Percentiles rank a stretch among this genome's conserved stretches.
These are phyloP conservation scores for Yamadazyma songkhlaensis DNA, from an alignment of 1,139 yeast genomes.

Conservation along the genomic window DNA sequence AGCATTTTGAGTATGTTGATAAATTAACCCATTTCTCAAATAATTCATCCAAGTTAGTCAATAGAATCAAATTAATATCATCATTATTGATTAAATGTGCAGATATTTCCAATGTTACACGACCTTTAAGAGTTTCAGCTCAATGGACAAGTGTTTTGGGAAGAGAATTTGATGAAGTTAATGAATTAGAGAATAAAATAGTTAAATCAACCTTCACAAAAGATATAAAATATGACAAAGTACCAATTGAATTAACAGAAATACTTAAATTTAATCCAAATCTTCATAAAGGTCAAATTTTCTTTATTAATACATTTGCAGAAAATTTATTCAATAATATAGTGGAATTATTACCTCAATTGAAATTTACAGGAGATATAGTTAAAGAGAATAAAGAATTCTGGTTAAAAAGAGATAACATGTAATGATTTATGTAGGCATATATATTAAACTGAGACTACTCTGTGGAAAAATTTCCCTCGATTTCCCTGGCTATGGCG, in stretches of 20 bases:
- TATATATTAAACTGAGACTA: no score
- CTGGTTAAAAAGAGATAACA: conserved; percentile 28
- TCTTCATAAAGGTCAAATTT: conserved; percentile 75
- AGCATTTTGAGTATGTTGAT: conserved; percentile 73
- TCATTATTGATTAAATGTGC: conserved; percentile 85
- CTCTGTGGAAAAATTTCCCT: no score
- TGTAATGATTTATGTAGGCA: conserved; percentile 2
- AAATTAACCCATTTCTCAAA: conserved; percentile 28
- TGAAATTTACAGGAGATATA: conserved; percentile 50
- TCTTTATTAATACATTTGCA: conserved; percentile 82
- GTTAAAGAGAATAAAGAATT: conserved; percentile 42
- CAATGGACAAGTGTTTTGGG: conserved; percentile 84
- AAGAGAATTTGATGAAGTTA: conserved; percentile 74
- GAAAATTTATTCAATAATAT: conserved; percentile 68
- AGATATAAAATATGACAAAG: conserved; percentile 25
- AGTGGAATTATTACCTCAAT: conserved; percentile 53
- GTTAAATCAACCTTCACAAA: conserved; percentile 5
- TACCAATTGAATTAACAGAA: conserved; percentile 31
- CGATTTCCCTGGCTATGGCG: conserved; percentile 1
- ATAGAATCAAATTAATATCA: conserved; percentile 48
- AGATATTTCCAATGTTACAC: conserved; percentile 86
- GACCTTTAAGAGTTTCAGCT: conserved; percentile 72
- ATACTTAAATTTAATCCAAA: conserved; percentile 44
- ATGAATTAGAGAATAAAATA: conserved; percentile 47
- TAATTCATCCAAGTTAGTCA: conserved; percentile 17